Base-by-base conservation (phyloP, 116 monocot genomes). In the Trichopus zeylanicus region DNA sequence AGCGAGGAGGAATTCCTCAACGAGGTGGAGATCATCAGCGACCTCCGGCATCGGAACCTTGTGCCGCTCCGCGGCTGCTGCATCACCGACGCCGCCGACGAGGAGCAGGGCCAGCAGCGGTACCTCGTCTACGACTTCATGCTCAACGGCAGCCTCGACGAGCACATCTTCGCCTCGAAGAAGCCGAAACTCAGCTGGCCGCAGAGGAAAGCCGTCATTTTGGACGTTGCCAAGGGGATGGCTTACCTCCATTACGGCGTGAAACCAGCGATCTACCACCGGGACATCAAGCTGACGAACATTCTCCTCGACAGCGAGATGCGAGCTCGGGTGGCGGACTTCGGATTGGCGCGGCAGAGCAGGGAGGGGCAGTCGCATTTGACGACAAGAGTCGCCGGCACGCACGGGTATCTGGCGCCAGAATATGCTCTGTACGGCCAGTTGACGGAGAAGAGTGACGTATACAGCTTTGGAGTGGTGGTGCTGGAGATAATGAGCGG, bases 361-460 rank as follows among this genome's bases (percentile, higher is more conserved):
- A 55, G 66, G 8, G 84, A 78, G 53, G 92, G 82, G 30, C 67
- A 80, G 68, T 84, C 92, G 15, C 81, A 84, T 34, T 62, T 87
- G 22, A 88, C 74, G 23, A 88, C 92, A 1, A 48, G 88, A 19
- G 84, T 92, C 0, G 88, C 88, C 13, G 92, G 92, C 3, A 92
- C 92, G 9, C 72, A 81, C 55, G 92, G 92, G 12, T 92, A 92
- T 60, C 66, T 92, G 4, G 81, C 84, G 0, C 88, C 88, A 16
- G 92, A 84, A 70, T 92, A 92, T 60, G 87, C 87, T 0, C 70
- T 92, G 26, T 87, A 83, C 57, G 87, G 87, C 22, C 92, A 92
- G 73, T 69, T 92, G 55, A 92, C 92, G 7, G 82, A 88, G 71
- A 93, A 82, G 69, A 93, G 93, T 62, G 93, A 93, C 29, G 93